A percentile compares a stretch with the other conserved stretches of the same genome.
phyloP scores from a whole-genome alignment of 352 stramenopile genomes.

The Phytophthora ramorum region DNA sequence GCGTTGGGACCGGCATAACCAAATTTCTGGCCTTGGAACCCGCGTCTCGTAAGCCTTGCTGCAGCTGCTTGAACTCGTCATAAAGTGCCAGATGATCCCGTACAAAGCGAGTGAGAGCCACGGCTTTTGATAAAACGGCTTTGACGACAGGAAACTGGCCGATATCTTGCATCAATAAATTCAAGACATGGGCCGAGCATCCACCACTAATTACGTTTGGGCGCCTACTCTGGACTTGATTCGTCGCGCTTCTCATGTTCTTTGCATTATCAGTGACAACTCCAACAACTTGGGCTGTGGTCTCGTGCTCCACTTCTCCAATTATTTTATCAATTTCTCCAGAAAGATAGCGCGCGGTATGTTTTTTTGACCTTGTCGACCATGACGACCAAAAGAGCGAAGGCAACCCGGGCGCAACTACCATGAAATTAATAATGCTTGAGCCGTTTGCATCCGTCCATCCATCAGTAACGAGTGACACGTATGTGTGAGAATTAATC shows the following conservation, averaged over 20 bases:
- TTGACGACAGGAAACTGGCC: not conserved
- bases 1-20: constrained; percentile 2
- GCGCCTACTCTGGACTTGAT: not conserved
- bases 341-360: not conserved
- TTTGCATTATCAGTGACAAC: constrained; percentile 10
- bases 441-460: not conserved
- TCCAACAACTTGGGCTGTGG: not conserved
- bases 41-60: constrained; percentile 1
- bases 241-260: constrained; percentile 6
- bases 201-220: constrained; percentile 15
- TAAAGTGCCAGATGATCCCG: constrained; percentile 4
- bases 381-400: constrained; percentile 7
- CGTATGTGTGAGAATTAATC: not conserved
- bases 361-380: constrained; percentile 6
- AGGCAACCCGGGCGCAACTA: not conserved
- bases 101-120: constrained; percentile 4
- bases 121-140: constrained; percentile 1
- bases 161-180: constrained; percentile 14
- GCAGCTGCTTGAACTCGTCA: constrained; percentile 11
- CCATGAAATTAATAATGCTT: constrained; percentile 10
- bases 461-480: constrained; percentile 5
- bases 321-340: not conserved
- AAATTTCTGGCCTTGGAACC: constrained; percentile 1
- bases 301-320: not conserved
- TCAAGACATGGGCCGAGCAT: constrained; percentile 12